Evolutionary conservation across 371 early-diverging fungal species (phyloP), one percentile per base, ranked within the genome.

Genomic region (Rhizomucor miehei): DNA sequence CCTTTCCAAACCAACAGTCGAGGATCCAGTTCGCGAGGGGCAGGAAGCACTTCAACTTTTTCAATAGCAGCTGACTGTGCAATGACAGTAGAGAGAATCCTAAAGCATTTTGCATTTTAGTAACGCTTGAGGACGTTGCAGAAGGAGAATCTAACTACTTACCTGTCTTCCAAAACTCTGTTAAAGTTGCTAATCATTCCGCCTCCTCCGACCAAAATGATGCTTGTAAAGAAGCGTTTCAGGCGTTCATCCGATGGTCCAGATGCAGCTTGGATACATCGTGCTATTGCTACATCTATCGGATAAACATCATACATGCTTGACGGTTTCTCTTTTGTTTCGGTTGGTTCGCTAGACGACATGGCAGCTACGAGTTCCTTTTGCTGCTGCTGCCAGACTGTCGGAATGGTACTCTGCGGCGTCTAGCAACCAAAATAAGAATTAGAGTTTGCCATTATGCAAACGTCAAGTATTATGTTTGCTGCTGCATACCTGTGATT

Each of bases 1-100:
- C 95, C 95, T 62, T 94, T 95, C 95, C 95, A 95, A 8, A 87
- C 86, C 47, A 95, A 59, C 39, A 90, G 64, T n/a, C 90, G 74
- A 6, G 93, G 89, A 51, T 95, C 95, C 46, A 95, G 67, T 48
- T 95, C 93, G 21, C 92, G 77, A 8, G 94, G 94, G 6, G 91
- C 81, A 5, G 88, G 87, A 36, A 90, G 60, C 1, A 93, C 86
- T 45, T 89, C 88, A 0, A 87, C 86, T 20, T 81, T 79, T 38
- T 89, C 89, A 24, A 88, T 75, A n/a, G 67, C 64, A 6, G 73
- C 61, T 20, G 61, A 38, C 21, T 66, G 61, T 13, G 79, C 71
- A 48, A 77, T 56, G 0, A 64, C 48, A 6, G 71, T 77, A 3
- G 70, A 75, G 8, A 69, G 44, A 13, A 73, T 62, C 21, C 70